phyloP scores from a whole-genome alignment of 2,329 filamentous ascomycete species.

The Graphilbum sp. region DNA sequence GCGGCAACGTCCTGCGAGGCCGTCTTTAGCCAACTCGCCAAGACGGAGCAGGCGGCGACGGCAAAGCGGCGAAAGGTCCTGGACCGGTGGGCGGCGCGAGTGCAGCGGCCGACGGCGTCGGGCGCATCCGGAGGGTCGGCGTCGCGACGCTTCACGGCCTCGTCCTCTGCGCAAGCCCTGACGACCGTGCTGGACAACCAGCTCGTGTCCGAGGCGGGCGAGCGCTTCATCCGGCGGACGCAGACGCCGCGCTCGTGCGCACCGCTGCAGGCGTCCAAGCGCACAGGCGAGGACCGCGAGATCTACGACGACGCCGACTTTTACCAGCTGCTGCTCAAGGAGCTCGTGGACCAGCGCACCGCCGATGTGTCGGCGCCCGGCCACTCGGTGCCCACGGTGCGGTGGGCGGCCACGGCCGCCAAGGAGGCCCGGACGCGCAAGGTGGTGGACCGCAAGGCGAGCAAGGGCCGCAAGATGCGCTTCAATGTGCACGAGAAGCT shows the following conservation, averaged over 20 bases:
- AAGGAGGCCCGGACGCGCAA: constrained; percentile 68
- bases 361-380: constrained; percentile 39
- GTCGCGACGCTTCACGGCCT: constrained; percentile 35
- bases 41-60: constrained; percentile 42
- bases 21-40: constrained; percentile 58
- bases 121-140: constrained; percentile 23
- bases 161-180: constrained; percentile 39
- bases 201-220: constrained; percentile 34
- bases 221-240: constrained; percentile 54
- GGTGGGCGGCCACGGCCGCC: constrained; percentile 52
- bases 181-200: constrained; percentile 54
- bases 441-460: constrained; percentile 81
- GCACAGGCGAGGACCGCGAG: constrained; percentile 37
- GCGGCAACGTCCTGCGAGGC: constrained; percentile 30
- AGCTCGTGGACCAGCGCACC: constrained; percentile 79
- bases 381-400: constrained; percentile 33
- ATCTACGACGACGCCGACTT: constrained; percentile 93
- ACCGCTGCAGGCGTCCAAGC: constrained; percentile 45
- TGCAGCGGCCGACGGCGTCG: constrained; percentile 35
- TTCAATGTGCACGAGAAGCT: constrained; percentile 95
- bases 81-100: constrained; percentile 82
- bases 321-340: constrained; percentile 83
- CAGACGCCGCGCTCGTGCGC: constrained; percentile 62
- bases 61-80: constrained; percentile 54
- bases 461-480: constrained; percentile 84